phyloP scores from a whole-genome alignment of 345 rosid species.

The Jatropha curcas region DNA sequence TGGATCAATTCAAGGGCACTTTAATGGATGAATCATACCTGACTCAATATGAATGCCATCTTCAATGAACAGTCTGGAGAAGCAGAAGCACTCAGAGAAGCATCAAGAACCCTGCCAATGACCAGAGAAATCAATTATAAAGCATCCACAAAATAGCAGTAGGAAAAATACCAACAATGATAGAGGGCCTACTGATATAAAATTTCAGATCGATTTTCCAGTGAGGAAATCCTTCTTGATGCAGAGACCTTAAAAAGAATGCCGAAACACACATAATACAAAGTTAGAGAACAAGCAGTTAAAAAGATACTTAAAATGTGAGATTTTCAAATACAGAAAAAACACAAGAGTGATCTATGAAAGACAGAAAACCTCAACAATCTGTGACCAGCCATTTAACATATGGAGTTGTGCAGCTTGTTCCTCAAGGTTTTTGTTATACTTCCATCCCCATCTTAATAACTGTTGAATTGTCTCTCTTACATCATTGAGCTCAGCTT shows the following conservation, averaged over 20 bases:
- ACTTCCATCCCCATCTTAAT: conserved; percentile 96
- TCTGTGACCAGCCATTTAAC: conserved; percentile 95
- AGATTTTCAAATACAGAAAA: not conserved
- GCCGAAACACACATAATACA: conserved; percentile 13
- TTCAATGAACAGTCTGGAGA: conserved; percentile 91
- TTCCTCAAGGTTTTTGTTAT: conserved; percentile 92
- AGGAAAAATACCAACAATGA: conserved; percentile 11
- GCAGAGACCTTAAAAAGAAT: conserved; percentile 58
- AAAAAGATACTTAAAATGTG: too few species aligned
- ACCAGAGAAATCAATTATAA: conserved; percentile 32
- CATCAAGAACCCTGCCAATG: conserved; percentile 82
- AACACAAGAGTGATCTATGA: not conserved
- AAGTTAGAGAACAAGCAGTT: conserved; percentile 4
- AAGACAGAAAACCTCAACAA: conserved; percentile 69
- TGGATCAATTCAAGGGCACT: not conserved
- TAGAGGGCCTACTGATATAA: conserved; percentile 67
- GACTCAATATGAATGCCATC: conserved; percentile 84
- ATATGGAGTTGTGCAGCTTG: conserved; percentile 98
- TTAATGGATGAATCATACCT: conserved; percentile 40
- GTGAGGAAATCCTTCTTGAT: conserved; percentile 69
- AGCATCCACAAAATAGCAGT: conserved; percentile 19
- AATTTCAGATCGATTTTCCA: conserved; percentile 75
- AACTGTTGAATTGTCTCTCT: conserved; percentile 76
- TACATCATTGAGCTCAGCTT: conserved; percentile 74
- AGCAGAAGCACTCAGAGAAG: conserved; percentile 82